phyloP scores from a whole-genome alignment of 805 yeast species.

The Candida orba region DNA sequence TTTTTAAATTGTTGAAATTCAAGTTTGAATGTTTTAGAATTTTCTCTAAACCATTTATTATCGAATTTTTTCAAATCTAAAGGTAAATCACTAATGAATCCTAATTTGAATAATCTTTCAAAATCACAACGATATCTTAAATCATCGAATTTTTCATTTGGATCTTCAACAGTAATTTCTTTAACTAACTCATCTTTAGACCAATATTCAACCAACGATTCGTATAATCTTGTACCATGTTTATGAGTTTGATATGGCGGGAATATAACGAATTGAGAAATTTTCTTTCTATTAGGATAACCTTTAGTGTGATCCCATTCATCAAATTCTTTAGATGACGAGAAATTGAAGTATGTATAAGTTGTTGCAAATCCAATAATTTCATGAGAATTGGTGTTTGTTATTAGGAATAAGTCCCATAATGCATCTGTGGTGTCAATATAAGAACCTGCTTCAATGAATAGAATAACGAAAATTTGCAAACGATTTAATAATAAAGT shows the following conservation, averaged over 20 bases:
- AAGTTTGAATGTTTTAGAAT: slow-evolving; percentile 43
- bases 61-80: slow-evolving; percentile 20
- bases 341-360: slow-evolving; percentile 76
- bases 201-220: slow-evolving; percentile 50
- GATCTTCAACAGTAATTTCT: slow-evolving; percentile 90
- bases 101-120: slow-evolving; percentile 33
- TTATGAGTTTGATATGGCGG: slow-evolving; percentile 77
- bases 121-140: slow-evolving; percentile 80
- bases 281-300: slow-evolving; percentile 50
- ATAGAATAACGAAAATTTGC: slow-evolving; percentile 73
- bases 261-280: slow-evolving; percentile 78
- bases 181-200: slow-evolving; percentile 39
- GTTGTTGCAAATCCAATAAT: slow-evolving; percentile 79
- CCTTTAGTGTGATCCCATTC: slow-evolving; percentile 17
- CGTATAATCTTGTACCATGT: slow-evolving; percentile 66
- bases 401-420: slow-evolving; percentile 72
- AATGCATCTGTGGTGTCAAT: slow-evolving; percentile 68
- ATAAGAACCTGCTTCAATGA: slow-evolving; percentile 90
- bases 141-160: slow-evolving; percentile 87
- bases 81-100: slow-evolving; percentile 25
- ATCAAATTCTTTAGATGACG: slow-evolving; percentile 47
- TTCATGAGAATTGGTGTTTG: slow-evolving; percentile 28
- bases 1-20: slow-evolving; percentile 76
- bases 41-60: slow-evolving; percentile 33
- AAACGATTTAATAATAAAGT: slow-evolving; percentile 41